phyloP scores from a whole-genome alignment of 352 stramenopile species.

The Pythium rishiriense region DNA sequence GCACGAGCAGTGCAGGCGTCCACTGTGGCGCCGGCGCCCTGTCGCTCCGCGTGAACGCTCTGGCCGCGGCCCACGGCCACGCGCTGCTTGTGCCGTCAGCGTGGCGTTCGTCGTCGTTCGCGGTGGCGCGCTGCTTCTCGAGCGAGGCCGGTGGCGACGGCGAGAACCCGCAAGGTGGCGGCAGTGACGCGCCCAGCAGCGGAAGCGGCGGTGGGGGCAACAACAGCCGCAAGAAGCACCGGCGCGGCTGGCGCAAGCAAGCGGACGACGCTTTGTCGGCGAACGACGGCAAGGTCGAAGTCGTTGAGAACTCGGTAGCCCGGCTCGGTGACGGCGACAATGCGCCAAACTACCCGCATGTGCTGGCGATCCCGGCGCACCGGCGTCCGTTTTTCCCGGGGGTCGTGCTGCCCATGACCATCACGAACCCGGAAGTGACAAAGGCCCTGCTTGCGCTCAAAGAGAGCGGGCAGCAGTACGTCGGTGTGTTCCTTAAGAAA shows the following conservation, averaged over 20 bases:
- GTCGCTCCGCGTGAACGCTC: not conserved
- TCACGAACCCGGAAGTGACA: constrained; percentile 84
- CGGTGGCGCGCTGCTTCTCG: constrained; percentile 15
- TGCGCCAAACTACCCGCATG: constrained; percentile 65
- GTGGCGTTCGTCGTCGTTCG: constrained; percentile 27
- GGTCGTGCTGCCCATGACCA: constrained; percentile 83
- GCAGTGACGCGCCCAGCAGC: not conserved
- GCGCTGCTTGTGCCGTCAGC: not conserved
- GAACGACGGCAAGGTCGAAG: constrained; percentile 40
- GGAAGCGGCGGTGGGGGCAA: constrained; percentile 5
- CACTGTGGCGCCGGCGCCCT: constrained; percentile 6
- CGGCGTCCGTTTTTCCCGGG: constrained; percentile 82
- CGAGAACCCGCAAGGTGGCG: constrained; percentile 28
- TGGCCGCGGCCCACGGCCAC: not conserved
- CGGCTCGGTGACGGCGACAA: constrained; percentile 68
- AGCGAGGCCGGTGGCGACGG: constrained; percentile 21
- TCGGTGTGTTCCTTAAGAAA: constrained; percentile 95
- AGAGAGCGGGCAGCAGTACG: constrained; percentile 87
- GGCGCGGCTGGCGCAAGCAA: constrained; percentile 21
- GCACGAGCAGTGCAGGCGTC: not conserved
- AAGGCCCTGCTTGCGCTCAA: constrained; percentile 88
- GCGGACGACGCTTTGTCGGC: constrained; percentile 3
- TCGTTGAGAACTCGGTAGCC: constrained; percentile 67
- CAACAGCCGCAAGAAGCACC: constrained; percentile 24
- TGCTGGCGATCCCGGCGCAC: constrained; percentile 75